Percentiles rank a stretch among this genome's conserved stretches.
Conservation (phyloP, 2,329 filamentous ascomycete species). For the Domatiomyces catenatus region DNA sequence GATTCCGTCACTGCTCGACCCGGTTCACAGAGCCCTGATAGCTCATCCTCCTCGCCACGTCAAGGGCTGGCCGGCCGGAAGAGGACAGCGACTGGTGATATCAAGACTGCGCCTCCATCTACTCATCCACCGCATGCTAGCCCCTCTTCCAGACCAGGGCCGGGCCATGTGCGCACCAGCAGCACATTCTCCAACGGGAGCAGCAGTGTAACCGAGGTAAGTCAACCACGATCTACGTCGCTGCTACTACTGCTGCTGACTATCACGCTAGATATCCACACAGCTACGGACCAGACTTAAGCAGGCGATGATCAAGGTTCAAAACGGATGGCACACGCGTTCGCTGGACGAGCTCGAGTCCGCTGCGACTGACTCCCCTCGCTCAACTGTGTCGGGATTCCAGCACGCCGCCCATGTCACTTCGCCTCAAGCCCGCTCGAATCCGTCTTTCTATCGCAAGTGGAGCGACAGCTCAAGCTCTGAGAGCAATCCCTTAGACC, state of each 20-base stretch:
- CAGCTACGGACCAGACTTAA: constrained; percentile 72
- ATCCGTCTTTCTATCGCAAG: constrained; percentile 10
- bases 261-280: constrained; percentile 46
- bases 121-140: no score
- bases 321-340: constrained; percentile 71
- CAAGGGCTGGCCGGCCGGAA: constrained; percentile 7
- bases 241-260: background rate
- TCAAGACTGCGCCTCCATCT: constrained; percentile 4
- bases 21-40: background rate
- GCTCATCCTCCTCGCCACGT: background rate
- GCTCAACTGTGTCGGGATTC: constrained; percentile 41
- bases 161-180: constrained; percentile 7
- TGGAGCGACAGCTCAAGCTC: constrained; percentile 18
- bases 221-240: background rate
- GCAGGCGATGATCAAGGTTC: constrained; percentile 88
- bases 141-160: background rate
- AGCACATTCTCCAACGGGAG: constrained; percentile 7
- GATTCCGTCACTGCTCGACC: background rate
- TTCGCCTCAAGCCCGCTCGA: constrained; percentile 31
- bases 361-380: constrained; percentile 53
- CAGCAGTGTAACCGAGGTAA: constrained; percentile 13
- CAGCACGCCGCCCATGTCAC: constrained; percentile 38
- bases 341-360: constrained; percentile 64
- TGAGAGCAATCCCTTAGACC: constrained; percentile 6
- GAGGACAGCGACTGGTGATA: constrained; percentile 11